phyloP scores from a whole-genome alignment of 441 rosid genomes.

The Eutrema salsugineum region DNA sequence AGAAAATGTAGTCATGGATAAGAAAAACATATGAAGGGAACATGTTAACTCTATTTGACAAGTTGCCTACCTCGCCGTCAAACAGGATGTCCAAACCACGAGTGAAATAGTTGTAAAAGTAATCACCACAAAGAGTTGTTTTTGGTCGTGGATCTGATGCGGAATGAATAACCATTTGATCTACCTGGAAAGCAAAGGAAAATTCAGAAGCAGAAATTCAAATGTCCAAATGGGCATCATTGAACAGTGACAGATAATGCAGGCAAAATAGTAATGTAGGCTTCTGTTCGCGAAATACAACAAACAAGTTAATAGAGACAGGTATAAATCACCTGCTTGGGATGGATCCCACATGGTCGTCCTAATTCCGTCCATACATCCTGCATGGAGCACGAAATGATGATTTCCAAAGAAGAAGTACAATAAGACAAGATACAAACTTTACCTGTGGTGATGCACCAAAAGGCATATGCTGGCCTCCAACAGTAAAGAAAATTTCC shows the following conservation, averaged over 20 bases:
- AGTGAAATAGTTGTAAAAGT: conserved; percentile 92
- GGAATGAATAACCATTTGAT: conserved; percentile 98
- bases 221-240: not conserved
- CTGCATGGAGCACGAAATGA: conserved; percentile 40
- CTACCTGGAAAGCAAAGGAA: conserved; percentile 55
- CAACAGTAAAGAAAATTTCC: conserved; percentile 72
- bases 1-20: conserved; percentile 19
- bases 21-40: conserved; percentile 2
- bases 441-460: conserved; percentile 98
- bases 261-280: not conserved
- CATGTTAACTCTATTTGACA: conserved; percentile 7
- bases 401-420: conserved; percentile 13
- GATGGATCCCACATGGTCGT: conserved; percentile 97
- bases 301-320: conserved; percentile 1
- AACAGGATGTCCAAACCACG: conserved; percentile 96
- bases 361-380: conserved; percentile 99
- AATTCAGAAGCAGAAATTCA: conserved; percentile 4
- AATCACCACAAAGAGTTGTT: conserved; percentile 91
- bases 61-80: conserved; percentile 83
- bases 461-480: conserved; percentile 92
- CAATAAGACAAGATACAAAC: not conserved
- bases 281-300: not conserved
- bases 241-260: conserved; percentile 4
- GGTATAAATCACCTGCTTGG: conserved; percentile 69
- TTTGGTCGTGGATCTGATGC: conserved; percentile 84